phyloP scores from a whole-genome alignment of 139 green algal species.

The Chlorella sorokiniana region DNA sequence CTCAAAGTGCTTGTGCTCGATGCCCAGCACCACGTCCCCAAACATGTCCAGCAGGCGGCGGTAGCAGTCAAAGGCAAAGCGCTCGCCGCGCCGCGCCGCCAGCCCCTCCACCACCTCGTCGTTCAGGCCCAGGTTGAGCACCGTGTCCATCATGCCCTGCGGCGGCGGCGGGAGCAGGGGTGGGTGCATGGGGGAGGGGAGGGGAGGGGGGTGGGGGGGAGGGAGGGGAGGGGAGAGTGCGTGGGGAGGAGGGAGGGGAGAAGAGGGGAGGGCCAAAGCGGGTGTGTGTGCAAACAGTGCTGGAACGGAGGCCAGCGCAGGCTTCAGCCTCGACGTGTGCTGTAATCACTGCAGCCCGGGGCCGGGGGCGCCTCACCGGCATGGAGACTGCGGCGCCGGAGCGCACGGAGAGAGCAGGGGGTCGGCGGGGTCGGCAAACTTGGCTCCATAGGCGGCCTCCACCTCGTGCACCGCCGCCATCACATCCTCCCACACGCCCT shows the following conservation, averaged over 20 bases:
- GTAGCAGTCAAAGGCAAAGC: constrained; percentile 86
- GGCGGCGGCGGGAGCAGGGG: constrained; percentile 55
- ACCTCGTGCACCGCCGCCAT: constrained; percentile 57
- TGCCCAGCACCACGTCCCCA: constrained; percentile 81
- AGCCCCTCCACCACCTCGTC: constrained; percentile 74
- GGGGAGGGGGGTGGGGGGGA: not conserved
- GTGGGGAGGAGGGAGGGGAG: not conserved
- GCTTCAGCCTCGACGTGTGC: no score
- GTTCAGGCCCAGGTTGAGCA: constrained; percentile 91
- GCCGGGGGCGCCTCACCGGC: constrained; percentile 17
- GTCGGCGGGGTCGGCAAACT: constrained; percentile 73
- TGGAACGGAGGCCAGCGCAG: no score
- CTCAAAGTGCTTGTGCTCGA: constrained; percentile 85
- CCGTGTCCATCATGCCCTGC: constrained; percentile 93
- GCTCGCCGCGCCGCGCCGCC: constrained; percentile 56
- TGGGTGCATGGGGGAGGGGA: not conserved
- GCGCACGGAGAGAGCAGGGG: constrained; percentile 87
- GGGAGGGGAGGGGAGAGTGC: no score
- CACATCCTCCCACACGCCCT: constrained; percentile 72
- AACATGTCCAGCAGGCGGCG: constrained; percentile 91
- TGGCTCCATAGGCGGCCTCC: constrained; percentile 67
- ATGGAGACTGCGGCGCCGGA: constrained; percentile 78
- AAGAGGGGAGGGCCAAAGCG: not conserved
- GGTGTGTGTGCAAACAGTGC: not conserved
- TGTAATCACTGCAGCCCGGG: no score